Evolutionary conservation across 2,329 filamentous ascomycete genomes (phyloP).

Genomic region (Venturia nashicola): DNA sequence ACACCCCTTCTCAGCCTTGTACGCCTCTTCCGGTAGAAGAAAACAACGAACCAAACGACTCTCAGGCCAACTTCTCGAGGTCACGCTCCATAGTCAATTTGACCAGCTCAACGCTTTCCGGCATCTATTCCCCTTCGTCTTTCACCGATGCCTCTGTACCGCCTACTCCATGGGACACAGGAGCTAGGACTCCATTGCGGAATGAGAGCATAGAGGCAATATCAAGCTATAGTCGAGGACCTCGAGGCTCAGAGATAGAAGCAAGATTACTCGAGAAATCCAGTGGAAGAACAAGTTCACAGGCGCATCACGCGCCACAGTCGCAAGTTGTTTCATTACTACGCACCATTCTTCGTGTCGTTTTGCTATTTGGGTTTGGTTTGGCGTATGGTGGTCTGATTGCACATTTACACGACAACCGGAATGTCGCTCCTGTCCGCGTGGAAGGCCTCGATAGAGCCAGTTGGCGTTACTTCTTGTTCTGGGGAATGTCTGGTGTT

Average conservation of each 20-base stretch:
- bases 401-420: constrained; percentile 62
- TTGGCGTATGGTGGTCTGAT: constrained; percentile 74
- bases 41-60: not conserved
- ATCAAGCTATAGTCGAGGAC: constrained; percentile 14
- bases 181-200: constrained; percentile 52
- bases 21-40: constrained; percentile 15
- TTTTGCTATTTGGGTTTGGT: constrained; percentile 64
- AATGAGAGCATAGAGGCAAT: not conserved
- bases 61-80: constrained; percentile 29
- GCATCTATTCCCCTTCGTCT: constrained; percentile 69
- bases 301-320: not conserved
- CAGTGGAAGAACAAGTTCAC: not conserved
- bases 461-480: constrained; percentile 55
- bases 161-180: constrained; percentile 66
- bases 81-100: constrained; percentile 75
- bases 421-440: constrained; percentile 50
- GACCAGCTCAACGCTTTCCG: constrained; percentile 77
- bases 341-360: not conserved
- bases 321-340: not conserved
- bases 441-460: constrained; percentile 41
- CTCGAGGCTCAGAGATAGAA: constrained; percentile 16
- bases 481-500: constrained; percentile 75
- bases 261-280: constrained; percentile 1
- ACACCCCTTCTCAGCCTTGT: constrained; percentile 13
- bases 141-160: constrained; percentile 45